Evolutionary conservation across 1,139 yeast species (phyloP), one percentile per base, ranked within the genome.

Genomic region (Williopsis jadinii): DNA sequence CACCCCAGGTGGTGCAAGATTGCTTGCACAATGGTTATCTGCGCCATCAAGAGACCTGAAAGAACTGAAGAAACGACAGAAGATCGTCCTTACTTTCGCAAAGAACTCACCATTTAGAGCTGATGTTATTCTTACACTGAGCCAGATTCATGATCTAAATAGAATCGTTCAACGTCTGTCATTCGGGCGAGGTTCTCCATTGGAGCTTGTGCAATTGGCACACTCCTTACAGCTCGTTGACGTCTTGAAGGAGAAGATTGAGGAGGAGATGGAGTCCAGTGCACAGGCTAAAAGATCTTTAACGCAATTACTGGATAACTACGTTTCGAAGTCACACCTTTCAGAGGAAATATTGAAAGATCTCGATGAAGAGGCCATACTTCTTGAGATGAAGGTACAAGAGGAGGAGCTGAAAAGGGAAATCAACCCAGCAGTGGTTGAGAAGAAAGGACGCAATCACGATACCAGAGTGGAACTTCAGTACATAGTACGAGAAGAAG

Each of bases 1-100:
- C 2, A 87, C 98, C 0, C 72, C 81, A 1, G 78, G 95, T 0
- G 98, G 98, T 0, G 67, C 95, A 0, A 67, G 98, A 37, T 56
- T 84, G 19, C 64, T 92, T 14, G 73, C 81, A 3, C 80, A 81
- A 41, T 88, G 97, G 97, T 63, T 92, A 3, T 71, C 85, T 15
- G 80, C 90, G 0, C 99, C 99, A 0, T 71, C 85, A 0, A 68
- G 84, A 5, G 75, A 82, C 51, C 52, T 75, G 0, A 53, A 56
- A 0, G 83, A 75, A 46, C 77, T 92, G 19, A 59, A 61, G 24
- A 54, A 59, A 14, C 69, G 99, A 29, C 95, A 86, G 46, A 66
- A 67, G 9, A 66, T 79, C 36, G 94, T 90, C 0, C 59, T 65
- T 10, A 58, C 73, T 11, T 80, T 88, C 49, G 49, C 68, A 11